A percentile compares a stretch with the other conserved stretches of the same genome.
phyloP scores from a whole-genome alignment of 2,329 filamentous ascomycete species.

The Apiospora aurea region DNA sequence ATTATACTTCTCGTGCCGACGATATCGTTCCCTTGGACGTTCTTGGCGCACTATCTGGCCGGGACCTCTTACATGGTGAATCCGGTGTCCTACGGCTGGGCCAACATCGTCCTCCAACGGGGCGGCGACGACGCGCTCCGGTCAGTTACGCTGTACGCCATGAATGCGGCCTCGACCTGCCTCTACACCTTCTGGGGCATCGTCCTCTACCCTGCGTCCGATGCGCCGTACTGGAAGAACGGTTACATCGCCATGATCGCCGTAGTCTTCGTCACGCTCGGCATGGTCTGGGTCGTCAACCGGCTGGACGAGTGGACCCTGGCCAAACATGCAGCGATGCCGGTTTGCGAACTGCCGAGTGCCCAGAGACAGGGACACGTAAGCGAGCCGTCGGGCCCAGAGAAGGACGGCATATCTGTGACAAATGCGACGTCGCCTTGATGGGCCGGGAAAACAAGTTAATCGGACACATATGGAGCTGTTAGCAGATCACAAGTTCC shows the following conservation, averaged over 20 bases:
- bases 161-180: slow-evolving; percentile 48
- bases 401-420: background rate
- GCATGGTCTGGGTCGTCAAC: slow-evolving; percentile 28
- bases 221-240: slow-evolving; percentile 51
- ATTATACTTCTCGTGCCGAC: slow-evolving; percentile 43
- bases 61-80: slow-evolving; percentile 50
- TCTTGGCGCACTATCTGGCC: slow-evolving; percentile 47
- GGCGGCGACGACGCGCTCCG: slow-evolving; percentile 49
- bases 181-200: slow-evolving; percentile 56
- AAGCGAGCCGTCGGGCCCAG: background rate
- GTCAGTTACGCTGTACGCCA: slow-evolving; percentile 48
- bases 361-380: background rate
- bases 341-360: background rate
- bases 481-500: background rate
- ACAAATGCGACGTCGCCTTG: background rate
- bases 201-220: slow-evolving; percentile 48
- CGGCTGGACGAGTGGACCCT: slow-evolving; percentile 28
- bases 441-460: background rate
- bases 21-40: slow-evolving; percentile 41
- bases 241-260: slow-evolving; percentile 43
- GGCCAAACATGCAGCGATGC: slow-evolving; percentile 22
- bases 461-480: background rate
- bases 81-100: slow-evolving; percentile 48
- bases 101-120: slow-evolving; percentile 45
- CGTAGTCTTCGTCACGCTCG: slow-evolving; percentile 28